Base-by-base conservation (phyloP, 305 asterid genomes). In the Fraxinus dipetala region DNA sequence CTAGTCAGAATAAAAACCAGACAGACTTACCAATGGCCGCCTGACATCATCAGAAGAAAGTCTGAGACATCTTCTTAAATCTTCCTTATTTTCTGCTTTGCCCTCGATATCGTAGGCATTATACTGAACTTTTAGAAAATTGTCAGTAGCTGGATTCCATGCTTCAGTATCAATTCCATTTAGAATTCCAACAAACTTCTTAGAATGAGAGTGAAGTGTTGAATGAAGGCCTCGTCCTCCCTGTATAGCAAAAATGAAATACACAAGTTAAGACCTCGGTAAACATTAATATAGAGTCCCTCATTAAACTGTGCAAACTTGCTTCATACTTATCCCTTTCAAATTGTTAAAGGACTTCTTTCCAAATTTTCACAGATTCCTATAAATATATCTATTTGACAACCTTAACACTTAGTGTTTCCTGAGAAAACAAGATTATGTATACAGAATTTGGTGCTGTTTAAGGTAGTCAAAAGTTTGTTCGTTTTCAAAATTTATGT, bases 81-180 rank as follows among this genome's bases (percentile, higher is more conserved):
- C 96, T 83, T 87, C 91, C 89, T 96, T 94, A 83, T 96, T 96
- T 86, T 91, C 92, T 72, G 88, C 88, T 88, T 94, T 96, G 79
- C 97, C 98, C 65, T 88, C 92, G 67, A 86, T 86, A 84, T 96
- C 98, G 61, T 84, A 81, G 86, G 94, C 86, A 83, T 82, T 90
- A 80, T 94, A 96, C 85, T 93, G 98, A 78, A 85, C 97, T 88
- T 91, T 89, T 76, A 96, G 88, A 83, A 87, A 86, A 51, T 87
- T 90, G 88, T 96, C 99, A 83, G 91, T 92, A 40, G 97, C 93
- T 56, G 99, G 98, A 87, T 96, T 93, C 99, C 98, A 96, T 18
- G 97, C 90, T 78, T 91, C 98, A 83, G 93, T 89, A 89, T 96
- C 99, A 81, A 96, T 96, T 83, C 99, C 99, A 83, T 96, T 96